A percentile compares a stretch with the other conserved stretches of the same genome.
phyloP scores from a whole-genome alignment of 2,329 filamentous ascomycete species.

The Cryphonectria nitschkei region DNA sequence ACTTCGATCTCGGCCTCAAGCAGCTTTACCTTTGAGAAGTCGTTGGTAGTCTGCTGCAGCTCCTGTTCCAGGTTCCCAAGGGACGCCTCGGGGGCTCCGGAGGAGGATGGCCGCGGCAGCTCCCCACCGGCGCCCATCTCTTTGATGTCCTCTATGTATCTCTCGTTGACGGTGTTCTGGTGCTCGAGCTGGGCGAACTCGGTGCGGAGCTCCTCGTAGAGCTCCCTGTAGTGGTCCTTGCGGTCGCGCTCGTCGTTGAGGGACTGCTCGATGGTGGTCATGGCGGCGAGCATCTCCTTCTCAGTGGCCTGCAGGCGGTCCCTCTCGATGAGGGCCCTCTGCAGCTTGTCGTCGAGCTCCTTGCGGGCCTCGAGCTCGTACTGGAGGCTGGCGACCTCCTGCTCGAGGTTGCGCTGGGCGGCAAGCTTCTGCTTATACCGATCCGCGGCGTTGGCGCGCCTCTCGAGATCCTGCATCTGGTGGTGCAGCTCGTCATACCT shows the following conservation, averaged over 20 bases:
- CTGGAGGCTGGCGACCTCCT: slow-evolving; percentile 58
- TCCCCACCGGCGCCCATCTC: slow-evolving; percentile 51
- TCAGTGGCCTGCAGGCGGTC: slow-evolving; percentile 39
- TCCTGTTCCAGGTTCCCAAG: slow-evolving; percentile 61
- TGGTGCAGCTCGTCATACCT: slow-evolving; percentile 63
- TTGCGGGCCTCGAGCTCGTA: slow-evolving; percentile 54
- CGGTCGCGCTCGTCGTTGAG: slow-evolving; percentile 35
- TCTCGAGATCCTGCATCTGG: slow-evolving; percentile 60
- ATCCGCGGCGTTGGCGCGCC: slow-evolving; percentile 66
- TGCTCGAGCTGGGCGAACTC: slow-evolving; percentile 47
- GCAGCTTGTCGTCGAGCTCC: slow-evolving; percentile 41
- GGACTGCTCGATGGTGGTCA: slow-evolving; percentile 32
- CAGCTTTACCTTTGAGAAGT: slow-evolving; percentile 39
- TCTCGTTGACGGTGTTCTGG: slow-evolving; percentile 53
- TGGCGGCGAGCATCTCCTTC: slow-evolving; percentile 37
- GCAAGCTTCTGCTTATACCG: slow-evolving; percentile 67
- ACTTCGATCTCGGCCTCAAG: slow-evolving; percentile 65
- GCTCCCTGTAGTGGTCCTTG: slow-evolving; percentile 34
- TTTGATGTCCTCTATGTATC: slow-evolving; percentile 61
- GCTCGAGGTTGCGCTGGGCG: slow-evolving; percentile 57
- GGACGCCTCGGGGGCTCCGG: slow-evolving; percentile 16
- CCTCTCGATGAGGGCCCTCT: slow-evolving; percentile 33
- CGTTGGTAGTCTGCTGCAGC: slow-evolving; percentile 52
- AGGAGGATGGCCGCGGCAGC: slow-evolving; percentile 18
- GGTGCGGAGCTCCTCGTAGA: slow-evolving; percentile 41